Evolutionary conservation across 2,329 filamentous ascomycete genomes (phyloP).

Genomic region (Achaetomium macrosporum): DNA sequence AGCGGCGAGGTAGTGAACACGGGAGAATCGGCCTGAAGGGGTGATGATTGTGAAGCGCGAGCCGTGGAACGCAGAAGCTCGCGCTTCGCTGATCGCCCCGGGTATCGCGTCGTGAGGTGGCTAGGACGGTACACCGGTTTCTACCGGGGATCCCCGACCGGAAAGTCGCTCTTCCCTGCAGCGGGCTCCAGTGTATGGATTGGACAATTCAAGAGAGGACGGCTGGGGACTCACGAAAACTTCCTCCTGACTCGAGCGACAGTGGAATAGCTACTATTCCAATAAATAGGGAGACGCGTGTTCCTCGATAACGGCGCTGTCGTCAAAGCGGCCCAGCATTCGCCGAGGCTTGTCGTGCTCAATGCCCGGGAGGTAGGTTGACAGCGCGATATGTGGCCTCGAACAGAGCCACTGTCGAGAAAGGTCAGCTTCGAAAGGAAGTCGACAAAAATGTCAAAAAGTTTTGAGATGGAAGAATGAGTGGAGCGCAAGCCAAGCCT

Average conservation of each 20-base stretch:
- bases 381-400: too few species aligned
- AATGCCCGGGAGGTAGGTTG: not conserved
- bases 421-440: constrained; percentile 3
- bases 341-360: not conserved
- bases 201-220: not conserved
- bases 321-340: too few species aligned
- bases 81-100: constrained; percentile 6
- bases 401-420: not conserved
- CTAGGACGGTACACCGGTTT: constrained; percentile 13
- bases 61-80: constrained; percentile 1
- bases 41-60: not conserved
- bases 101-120: constrained; percentile 1
- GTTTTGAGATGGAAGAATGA: not conserved
- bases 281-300: not conserved
- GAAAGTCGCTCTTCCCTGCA: not conserved
- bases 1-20: not conserved
- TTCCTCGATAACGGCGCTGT: not conserved
- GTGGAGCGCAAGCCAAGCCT: constrained; percentile 21
- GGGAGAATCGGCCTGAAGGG: not conserved
- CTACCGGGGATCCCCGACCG: constrained; percentile 5
- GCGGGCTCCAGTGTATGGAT: constrained; percentile 3
- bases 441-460: not conserved
- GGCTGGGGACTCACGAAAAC: constrained; percentile 1
- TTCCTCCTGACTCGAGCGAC: too few species aligned
- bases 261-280: not conserved